These are phyloP conservation scores for Fusarium pseudoanthophilum DNA, from an alignment of 2,329 filamentous ascomycete species.

Conservation along the genomic window DNA sequence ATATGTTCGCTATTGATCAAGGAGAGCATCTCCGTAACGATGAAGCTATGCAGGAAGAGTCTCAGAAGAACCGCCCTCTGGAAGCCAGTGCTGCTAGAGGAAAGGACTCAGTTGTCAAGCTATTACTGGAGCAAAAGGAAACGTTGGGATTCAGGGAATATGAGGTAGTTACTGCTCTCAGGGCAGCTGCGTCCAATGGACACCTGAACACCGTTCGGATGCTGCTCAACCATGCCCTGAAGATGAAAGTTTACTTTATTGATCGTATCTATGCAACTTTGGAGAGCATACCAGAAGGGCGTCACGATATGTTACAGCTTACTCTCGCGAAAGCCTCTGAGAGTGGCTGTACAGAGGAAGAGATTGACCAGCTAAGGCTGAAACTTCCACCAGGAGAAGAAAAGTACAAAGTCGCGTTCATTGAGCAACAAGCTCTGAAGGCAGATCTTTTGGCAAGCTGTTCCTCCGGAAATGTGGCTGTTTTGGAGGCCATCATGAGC, in stretches of 20 bases:
- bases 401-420: neutral
- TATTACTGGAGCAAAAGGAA: neutral
- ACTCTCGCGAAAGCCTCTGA: neutral
- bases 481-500: neutral
- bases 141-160: neutral
- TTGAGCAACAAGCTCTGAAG: neutral
- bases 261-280: neutral
- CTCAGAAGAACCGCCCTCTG: neutral
- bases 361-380: neutral
- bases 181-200: neutral
- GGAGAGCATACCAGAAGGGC: neutral
- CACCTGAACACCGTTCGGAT: neutral
- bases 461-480: neutral
- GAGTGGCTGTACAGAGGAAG: neutral
- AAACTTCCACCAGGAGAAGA: neutral
- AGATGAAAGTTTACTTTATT: neutral
- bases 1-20: neutral
- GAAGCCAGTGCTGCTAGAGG: neutral
- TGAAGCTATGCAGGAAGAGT: fast-evolving
- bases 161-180: neutral
- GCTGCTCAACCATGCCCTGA: neutral
- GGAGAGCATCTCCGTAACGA: too few relatives aligned
- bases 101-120: neutral
- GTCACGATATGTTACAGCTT: neutral
- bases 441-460: neutral